Evolutionary conservation across 2,329 filamentous ascomycete species (phyloP).

Genomic region (Pseudopithomyces chartarum): DNA sequence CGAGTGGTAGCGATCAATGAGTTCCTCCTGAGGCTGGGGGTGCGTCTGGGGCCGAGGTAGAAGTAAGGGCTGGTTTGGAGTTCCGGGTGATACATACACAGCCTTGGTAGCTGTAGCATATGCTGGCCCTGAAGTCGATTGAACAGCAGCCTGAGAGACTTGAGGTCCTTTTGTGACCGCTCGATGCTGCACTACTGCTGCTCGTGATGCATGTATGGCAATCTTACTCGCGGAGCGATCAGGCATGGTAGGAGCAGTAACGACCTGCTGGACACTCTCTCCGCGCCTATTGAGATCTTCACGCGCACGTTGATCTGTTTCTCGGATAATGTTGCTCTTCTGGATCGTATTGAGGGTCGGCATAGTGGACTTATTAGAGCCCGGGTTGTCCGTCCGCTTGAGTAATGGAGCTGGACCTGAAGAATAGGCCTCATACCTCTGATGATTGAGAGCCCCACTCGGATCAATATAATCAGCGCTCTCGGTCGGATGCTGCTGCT

Average conservation of each 20-base stretch:
- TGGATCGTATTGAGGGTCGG: conserved; percentile 12
- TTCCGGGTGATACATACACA: conserved; percentile 2
- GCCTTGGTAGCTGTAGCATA: conserved; percentile 2
- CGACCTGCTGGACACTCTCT: conserved; percentile 5
- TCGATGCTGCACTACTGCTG: neutral
- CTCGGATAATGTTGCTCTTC: conserved; percentile 23
- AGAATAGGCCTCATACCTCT: conserved; percentile 10
- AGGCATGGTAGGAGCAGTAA: neutral
- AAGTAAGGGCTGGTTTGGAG: neutral
- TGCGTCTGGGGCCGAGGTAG: neutral
- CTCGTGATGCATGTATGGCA: neutral
- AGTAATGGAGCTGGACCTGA: conserved; percentile 6
- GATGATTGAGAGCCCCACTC: conserved; percentile 13
- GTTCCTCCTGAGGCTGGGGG: conserved; percentile 8
- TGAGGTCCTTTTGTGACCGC: neutral
- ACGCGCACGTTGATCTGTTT: conserved; percentile 19
- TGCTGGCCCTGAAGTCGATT: neutral
- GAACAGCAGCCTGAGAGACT: conserved; percentile 6
- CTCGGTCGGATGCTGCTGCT: conserved; percentile 15
- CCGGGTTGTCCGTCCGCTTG: conserved; percentile 7
- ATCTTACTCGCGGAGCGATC: conserved; percentile 19
- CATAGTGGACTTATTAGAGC: neutral
- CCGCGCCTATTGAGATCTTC: conserved; percentile 6
- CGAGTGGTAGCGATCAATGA: conserved; percentile 10
- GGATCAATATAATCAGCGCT: conserved; percentile 5